phyloP scores from a whole-genome alignment of 768 basidiomycete species.

The Mycena haematopus region DNA sequence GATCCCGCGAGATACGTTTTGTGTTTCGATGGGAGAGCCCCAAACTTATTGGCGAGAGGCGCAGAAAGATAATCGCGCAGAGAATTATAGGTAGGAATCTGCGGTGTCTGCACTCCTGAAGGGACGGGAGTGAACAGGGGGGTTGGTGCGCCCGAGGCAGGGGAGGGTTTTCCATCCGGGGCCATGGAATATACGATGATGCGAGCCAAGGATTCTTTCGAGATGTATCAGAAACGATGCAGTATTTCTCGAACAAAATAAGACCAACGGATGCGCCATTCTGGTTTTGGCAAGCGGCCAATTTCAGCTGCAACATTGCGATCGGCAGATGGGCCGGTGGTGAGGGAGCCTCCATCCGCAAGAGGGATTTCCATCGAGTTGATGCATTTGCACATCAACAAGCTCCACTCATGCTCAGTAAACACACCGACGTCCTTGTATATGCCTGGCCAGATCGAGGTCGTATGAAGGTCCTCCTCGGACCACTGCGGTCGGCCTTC shows the following conservation, averaged over 20 bases:
- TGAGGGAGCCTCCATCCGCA: conserved; percentile 75
- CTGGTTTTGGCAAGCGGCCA: conserved; percentile 70
- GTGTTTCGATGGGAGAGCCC: conserved; percentile 37
- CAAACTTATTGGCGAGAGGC: conserved; percentile 54
- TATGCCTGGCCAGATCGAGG: conserved; percentile 69
- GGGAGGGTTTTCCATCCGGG: conserved; percentile 61
- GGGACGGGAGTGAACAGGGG: conserved; percentile 76
- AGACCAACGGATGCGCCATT: conserved; percentile 66
- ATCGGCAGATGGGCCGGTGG: conserved; percentile 80
- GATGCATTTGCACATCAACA: conserved; percentile 89
- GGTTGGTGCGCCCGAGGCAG: conserved; percentile 69
- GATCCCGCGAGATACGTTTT: conserved; percentile 81
- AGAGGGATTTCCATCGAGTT: conserved; percentile 82
- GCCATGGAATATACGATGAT: conserved; percentile 92
- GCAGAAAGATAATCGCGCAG: conserved; percentile 66
- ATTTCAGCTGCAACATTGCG: conserved; percentile 77
- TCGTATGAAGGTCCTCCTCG: conserved; percentile 46
- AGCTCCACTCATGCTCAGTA: conserved; percentile 82
- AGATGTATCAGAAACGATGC: conserved; percentile 13
- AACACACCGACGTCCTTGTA: conserved; percentile 90
- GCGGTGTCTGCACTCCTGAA: conserved; percentile 67
- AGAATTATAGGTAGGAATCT: conserved; percentile 44
- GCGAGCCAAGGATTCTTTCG: conserved; percentile 71
- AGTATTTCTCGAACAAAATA: conserved; percentile 11
- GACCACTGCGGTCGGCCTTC: conserved; percentile 66